These are phyloP conservation scores for Scleroderma citrinum DNA, from an alignment of 768 basidiomycete genomes.

Conservation along the genomic window DNA sequence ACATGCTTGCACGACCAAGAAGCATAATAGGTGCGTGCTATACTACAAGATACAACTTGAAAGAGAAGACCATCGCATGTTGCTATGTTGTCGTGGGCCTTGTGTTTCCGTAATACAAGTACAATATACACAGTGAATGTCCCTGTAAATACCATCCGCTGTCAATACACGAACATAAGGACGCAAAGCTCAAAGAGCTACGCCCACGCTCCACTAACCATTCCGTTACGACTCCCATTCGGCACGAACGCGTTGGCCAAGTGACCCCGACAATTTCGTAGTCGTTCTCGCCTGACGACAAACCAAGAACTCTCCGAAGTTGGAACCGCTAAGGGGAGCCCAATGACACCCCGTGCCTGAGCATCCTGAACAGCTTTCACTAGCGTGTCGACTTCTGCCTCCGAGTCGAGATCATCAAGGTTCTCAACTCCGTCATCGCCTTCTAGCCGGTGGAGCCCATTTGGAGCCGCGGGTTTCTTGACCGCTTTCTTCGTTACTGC, in stretches of 20 bases:
- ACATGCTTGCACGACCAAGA: no score
- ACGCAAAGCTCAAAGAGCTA: background rate
- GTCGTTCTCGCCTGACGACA: constrained; percentile 64
- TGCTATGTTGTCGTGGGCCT: no score
- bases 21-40: no score
- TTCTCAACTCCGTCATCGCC: constrained; percentile 65
- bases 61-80: no score
- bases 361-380: constrained; percentile 55
- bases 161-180: background rate
- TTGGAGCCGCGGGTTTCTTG: constrained; percentile 56
- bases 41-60: no score
- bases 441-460: constrained; percentile 45
- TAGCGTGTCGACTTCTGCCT: constrained; percentile 76
- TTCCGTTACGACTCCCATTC: constrained; percentile 16
- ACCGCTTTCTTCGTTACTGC: constrained; percentile 50
- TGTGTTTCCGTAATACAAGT: no score
- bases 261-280: constrained; percentile 51
- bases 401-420: constrained; percentile 75
- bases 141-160: no score
- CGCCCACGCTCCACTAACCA: constrained; percentile 13
- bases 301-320: constrained; percentile 78
- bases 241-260: constrained; percentile 45
- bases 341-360: constrained; percentile 51
- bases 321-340: constrained; percentile 64
- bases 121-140: no score